phyloP scores from a whole-genome alignment of 192 early-diverging fungal genomes.

The Obelidium mucronatum region DNA sequence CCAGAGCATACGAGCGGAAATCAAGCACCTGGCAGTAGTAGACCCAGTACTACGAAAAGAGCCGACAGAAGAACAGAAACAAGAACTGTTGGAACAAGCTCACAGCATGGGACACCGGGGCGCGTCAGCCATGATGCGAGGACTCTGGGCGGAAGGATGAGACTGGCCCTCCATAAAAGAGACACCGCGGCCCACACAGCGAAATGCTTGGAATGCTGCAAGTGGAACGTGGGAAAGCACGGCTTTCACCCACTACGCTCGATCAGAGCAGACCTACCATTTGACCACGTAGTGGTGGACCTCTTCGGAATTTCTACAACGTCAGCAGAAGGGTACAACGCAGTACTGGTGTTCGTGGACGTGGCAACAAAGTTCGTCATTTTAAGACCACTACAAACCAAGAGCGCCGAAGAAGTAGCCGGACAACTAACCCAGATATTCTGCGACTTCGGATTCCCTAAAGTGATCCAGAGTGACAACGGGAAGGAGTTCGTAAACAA shows the following conservation, averaged over 20 bases:
- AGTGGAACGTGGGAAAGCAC: slow-evolving; percentile 6
- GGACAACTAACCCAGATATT: not conserved
- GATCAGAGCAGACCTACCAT: slow-evolving; percentile 1
- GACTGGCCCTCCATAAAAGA: not conserved
- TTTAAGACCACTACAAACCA: not conserved
- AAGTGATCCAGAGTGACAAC: slow-evolving; percentile 46
- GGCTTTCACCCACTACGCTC: not conserved
- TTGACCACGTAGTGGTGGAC: slow-evolving; percentile 6
- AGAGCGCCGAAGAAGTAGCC: not conserved
- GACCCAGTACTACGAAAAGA: not conserved
- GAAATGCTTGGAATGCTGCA: not conserved
- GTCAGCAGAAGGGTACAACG: not conserved
- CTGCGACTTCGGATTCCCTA: slow-evolving; percentile 36
- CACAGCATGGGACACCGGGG: not conserved
- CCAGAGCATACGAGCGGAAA: not conserved
- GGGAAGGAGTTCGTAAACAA: slow-evolving; percentile 55
- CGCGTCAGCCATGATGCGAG: not conserved
- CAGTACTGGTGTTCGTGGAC: not conserved
- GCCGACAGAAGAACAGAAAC: not conserved
- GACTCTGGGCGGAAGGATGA: not conserved
- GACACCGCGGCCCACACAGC: not conserved
- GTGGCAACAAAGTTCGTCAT: not conserved
- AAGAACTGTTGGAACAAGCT: not conserved
- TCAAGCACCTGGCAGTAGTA: not conserved
- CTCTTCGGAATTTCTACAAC: not conserved